Base-by-base conservation (phyloP, 192 early-diverging fungal genomes). In the Coemansia asiatica region DNA sequence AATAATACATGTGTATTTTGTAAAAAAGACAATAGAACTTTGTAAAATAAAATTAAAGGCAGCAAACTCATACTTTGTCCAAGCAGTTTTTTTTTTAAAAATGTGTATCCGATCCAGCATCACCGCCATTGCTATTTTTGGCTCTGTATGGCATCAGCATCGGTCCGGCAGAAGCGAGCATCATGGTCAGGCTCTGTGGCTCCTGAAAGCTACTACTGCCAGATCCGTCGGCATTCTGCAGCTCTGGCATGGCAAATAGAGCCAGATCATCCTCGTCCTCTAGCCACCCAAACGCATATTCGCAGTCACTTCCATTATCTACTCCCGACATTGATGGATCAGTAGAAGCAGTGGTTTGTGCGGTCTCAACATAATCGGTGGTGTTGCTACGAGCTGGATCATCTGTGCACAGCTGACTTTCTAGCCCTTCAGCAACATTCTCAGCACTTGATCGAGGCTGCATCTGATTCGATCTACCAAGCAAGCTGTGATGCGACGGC, bases 241-340 rank as follows among this genome's bases (percentile, higher is more conserved):
- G 55, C 35, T 64, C 66, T 0, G 79, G 74, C 59, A 76, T 75
- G 7, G 79, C 63, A 72, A 81, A 81, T 54, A 81, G 53, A 19
- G 63, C 56, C 60, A 81, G 49, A 35, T 81, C 79, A 31, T 76
- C 74, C 12, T 70, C 74, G 62, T 76, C 74, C 53, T 81, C 79
- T 26, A 81, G 64, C 79, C 79, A 81, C 7, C 63, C 79, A 51
- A 81, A 81, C 27, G 71, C 71, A 47, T 81, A 81, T 0, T 55
- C 74, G 25, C 66, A 35, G 6, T 70, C 70, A 46, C 64, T 68
- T 1, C 23, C 67, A 26, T 51, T 61, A 21, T 53, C 62, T 8
- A 56, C 25, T 16, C 55, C 55, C 16, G 27, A n/a, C 55, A 56
- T 56, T 44, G 8, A 16, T 1, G 40, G 8, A 12, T 44, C 40